phyloP scores from a whole-genome alignment of 2,329 filamentous ascomycete genomes.

The Lachnellula subtilissima region DNA sequence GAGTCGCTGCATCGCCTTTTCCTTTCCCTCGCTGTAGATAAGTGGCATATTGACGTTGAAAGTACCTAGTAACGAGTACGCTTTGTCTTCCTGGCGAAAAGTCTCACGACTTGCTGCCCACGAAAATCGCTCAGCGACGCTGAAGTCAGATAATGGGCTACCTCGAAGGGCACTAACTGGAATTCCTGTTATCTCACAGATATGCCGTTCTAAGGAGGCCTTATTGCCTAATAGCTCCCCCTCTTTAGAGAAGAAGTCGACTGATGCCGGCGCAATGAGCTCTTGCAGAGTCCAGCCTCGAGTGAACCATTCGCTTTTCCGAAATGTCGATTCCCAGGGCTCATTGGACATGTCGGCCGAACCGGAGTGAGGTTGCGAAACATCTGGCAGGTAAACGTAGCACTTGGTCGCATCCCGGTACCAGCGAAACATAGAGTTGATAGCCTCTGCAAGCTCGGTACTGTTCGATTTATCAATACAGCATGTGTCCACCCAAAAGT shows the following conservation, averaged over 20 bases:
- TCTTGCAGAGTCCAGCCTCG: constrained; percentile 17
- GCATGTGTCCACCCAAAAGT: constrained; percentile 19
- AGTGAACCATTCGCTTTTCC: constrained; percentile 13
- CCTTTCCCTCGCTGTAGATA: constrained; percentile 37
- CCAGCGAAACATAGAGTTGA: constrained; percentile 19
- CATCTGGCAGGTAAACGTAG: constrained; percentile 17
- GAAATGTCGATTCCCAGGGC: constrained; percentile 12
- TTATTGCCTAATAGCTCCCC: constrained; percentile 17
- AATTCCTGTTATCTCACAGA: constrained; percentile 19
- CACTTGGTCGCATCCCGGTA: constrained; percentile 13
- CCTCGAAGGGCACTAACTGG: constrained; percentile 13
- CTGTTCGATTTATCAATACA: constrained; percentile 16
- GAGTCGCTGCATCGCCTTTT: constrained; percentile 31
- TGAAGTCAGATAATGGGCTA: constrained; percentile 10
- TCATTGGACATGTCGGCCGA: neutral
- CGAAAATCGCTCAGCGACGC: constrained; percentile 28
- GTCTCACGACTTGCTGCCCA: constrained; percentile 37
- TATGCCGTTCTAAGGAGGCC: constrained; percentile 11
- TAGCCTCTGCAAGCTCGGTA: constrained; percentile 12
- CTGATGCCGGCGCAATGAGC: constrained; percentile 16
- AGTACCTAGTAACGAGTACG: constrained; percentile 41
- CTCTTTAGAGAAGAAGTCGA: constrained; percentile 17
- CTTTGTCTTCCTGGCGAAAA: constrained; percentile 36
- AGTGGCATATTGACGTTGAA: constrained; percentile 42
- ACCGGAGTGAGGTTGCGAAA: neutral